These are phyloP conservation scores for Ramaria sp. DNA, from an alignment of 768 basidiomycete genomes.

Conservation along the genomic window DNA sequence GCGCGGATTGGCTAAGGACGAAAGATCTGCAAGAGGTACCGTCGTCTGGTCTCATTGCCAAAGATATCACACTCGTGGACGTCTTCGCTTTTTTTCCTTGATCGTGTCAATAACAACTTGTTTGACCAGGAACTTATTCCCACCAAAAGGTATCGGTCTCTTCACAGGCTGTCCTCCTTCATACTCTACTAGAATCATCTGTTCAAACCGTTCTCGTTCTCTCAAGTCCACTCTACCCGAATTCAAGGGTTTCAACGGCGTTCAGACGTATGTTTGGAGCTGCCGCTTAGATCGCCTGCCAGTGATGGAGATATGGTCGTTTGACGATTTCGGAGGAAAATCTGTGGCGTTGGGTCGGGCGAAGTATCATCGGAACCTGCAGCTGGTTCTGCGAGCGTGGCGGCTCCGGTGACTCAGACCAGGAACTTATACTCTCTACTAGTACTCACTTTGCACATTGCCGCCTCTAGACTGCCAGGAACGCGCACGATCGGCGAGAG, in stretches of 20 bases:
- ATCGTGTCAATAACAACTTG: background rate
- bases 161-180: constrained; percentile 35
- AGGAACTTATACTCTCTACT: no score
- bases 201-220: constrained; percentile 29
- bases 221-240: constrained; percentile 33
- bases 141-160: constrained; percentile 43
- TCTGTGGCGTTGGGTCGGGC: constrained; percentile 75
- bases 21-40: constrained; percentile 67
- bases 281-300: constrained; percentile 32
- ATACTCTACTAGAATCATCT: constrained; percentile 17
- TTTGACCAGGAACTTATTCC: constrained; percentile 58
- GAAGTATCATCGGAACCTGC: no score
- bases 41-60: constrained; percentile 55
- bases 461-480: no score
- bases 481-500: no score
- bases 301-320: constrained; percentile 66
- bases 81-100: constrained; percentile 41
- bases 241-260: constrained; percentile 29
- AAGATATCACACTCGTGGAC: constrained; percentile 61
- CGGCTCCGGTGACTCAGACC: no score
- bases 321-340: constrained; percentile 72
- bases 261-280: constrained; percentile 67
- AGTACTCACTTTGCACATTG: no score
- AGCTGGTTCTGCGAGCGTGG: no score
- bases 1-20: constrained; percentile 43